A percentile compares a stretch with the other conserved stretches of the same genome.
Evolutionary conservation across 2,329 filamentous ascomycete species (phyloP).

Genomic region (Ophiocordyceps polyrhachis-furcata): DNA sequence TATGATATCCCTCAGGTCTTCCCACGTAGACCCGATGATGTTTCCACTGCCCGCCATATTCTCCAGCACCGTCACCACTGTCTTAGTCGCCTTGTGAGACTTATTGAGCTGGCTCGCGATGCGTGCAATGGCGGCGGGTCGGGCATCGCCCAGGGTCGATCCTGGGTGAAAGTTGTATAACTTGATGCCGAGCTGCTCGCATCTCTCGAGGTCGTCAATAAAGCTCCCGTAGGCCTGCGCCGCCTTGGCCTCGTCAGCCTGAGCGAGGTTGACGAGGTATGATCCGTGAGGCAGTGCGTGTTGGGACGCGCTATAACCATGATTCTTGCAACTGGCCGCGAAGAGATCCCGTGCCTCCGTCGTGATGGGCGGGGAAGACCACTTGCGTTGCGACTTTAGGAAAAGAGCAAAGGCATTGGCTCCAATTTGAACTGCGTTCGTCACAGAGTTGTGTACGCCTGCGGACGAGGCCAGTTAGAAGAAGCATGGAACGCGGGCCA

Average conservation of each 20-base stretch:
- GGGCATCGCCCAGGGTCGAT: conserved; percentile 49
- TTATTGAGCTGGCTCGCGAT: conserved; percentile 70
- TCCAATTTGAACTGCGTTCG: conserved; percentile 62
- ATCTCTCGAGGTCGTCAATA: conserved; percentile 70
- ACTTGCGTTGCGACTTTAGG: conserved; percentile 91
- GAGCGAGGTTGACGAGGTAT: conserved; percentile 90
- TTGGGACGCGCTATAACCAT: conserved; percentile 51
- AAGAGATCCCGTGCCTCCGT: conserved; percentile 52
- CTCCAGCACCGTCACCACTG: conserved; percentile 71
- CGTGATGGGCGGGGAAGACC: conserved; percentile 64
- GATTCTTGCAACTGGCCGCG: conserved; percentile 43
- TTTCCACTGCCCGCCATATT: conserved; percentile 91
- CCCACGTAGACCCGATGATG: conserved; percentile 67
- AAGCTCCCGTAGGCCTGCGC: conserved; percentile 74
- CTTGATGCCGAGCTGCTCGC: conserved; percentile 66
- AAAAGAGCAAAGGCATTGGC: conserved; percentile 91
- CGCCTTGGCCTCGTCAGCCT: conserved; percentile 61
- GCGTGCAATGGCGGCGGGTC: conserved; percentile 52
- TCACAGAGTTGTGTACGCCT: conserved; percentile 80
- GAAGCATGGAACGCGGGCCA: too few species aligned
- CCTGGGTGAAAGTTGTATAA: conserved; percentile 99
- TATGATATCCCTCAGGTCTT: conserved; percentile 77
- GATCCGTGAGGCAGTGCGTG: conserved; percentile 83
- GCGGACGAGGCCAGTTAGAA: conserved; percentile 1
- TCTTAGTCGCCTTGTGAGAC: conserved; percentile 56